Base-by-base conservation (phyloP, 1,139 yeast genomes). In the Suhomyces panamericanus region DNA sequence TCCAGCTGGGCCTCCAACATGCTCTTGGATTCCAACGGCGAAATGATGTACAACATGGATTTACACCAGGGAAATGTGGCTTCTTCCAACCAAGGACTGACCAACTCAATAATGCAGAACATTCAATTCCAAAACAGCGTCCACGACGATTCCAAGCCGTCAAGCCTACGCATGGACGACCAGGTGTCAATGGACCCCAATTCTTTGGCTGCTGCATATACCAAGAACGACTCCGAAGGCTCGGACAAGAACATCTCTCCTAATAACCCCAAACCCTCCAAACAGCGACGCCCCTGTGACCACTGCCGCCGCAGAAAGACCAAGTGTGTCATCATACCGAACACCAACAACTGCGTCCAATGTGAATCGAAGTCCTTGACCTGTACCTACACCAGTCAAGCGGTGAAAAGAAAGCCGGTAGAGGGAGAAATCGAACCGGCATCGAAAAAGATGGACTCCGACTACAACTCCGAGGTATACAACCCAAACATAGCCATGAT, bases 351-450 rank as follows among this genome's bases (percentile, higher is more conserved):
- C 52, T 85, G 91, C 60, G 78, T 78, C 20, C 85, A 81, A 57
- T 85, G 93, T 64, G 89, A 83, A 57, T 65, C 81, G 4, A 83
- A 81, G 56, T 81, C 84, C 3, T 62, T 83, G n/a, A 76, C 77
- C 48, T 85, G 91, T 59, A 80, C 87, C 0, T 83, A 75, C 56
- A 47, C 64, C 32, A 63, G 60, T 6, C 68, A 58, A 46, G 68
- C 75, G 3, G 44, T 59, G 22, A 69, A 70, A 48, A 43, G 75
- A 34, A 66, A 66, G 46, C 58, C 64, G 6, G 47, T 53, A 12
- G 69, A 61, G 6, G 43, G 51, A 17, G 66, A 58, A 13, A 20
- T 15, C 10, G 60, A 50, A 12, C 53, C 53, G 3, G 24, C 49
- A 9, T 28, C 38, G 3, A 65, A 63, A 46, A 52, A 59, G 48